Evolutionary conservation across 2,329 filamentous ascomycete species (phyloP), one percentile per base, ranked within the genome.

Genomic region (Diaporthe vexans): DNA sequence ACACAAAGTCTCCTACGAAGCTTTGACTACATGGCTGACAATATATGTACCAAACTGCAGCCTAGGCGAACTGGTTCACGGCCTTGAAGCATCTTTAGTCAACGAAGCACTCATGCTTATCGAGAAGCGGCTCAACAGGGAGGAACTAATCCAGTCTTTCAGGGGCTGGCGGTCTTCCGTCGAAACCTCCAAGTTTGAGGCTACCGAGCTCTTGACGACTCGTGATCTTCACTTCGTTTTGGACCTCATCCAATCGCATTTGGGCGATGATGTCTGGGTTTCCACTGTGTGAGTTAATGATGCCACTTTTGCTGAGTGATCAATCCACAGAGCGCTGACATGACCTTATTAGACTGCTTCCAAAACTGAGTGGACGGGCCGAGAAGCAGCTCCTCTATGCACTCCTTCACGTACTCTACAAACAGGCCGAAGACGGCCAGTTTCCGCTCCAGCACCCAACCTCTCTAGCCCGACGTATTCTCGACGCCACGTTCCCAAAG

Each of bases 31-130:
- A 8, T 21, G 4, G 40, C 59, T 65, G 19, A 65, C 40, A 33
- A n/a, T n/a, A n/a, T n/a, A 3, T 15, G 24, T 5, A 13, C 26
- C 26, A 26, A n/a, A 21, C 6, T n/a, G n/a, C 33, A 65, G 59
- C 19, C 59, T 65, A 19, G 59, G 59, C 24, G 40, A 65, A 15
- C 59, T 65, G 19, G 59, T 65, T n/a, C 15, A 65, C 21, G 17
- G 59, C 40, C 26, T 65, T 10, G 26, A 65, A 13, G 17, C 19
- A 15, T 19, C 59, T 1, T 48, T 19, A 11, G 24, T 65, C 40
- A 48, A 65, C n/a, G 11, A 17, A 65, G 40, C 59, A 65, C 26
- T 65, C 26, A 2, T 33, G 40, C 15, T 8, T 9, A 11, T 65
- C 19, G 26, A n/a, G n/a, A 9, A 4, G 19, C 59, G 10, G 29